Base-by-base conservation (phyloP, 2,329 filamentous ascomycete genomes). In the Aspergillus texensis region DNA sequence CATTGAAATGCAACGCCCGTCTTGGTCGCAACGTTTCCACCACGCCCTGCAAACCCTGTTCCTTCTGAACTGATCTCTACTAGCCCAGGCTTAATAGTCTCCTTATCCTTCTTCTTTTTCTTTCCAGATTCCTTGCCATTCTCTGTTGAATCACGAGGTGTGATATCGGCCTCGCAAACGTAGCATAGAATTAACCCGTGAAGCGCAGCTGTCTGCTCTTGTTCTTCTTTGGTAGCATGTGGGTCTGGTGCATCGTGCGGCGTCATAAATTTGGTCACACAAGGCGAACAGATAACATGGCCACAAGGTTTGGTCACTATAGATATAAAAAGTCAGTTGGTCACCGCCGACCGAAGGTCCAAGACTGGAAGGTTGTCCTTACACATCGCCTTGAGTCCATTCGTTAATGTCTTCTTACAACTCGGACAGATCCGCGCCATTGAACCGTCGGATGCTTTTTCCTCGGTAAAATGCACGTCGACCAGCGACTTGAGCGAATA, bases 21-120 rank as follows among this genome's bases (percentile, higher is more conserved):
- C 76, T 89, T 95, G 78, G 91, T 91, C 19, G 96, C 93, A 70
- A 91, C 86, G 73, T 91, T 96, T 58, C 87, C 86, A 3, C 95
- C 94, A n/a, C 90, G 89, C 5, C 92, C 91, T 5, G 94, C 94
- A 78, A 97, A 98, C 0, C 94, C 94, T 0, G 94, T 98, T 0
- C 94, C 94, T 71, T 97, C 94, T 41, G 90, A 92, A 68, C 87
- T 89, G 56, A 98, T 85, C 72, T 91, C 88, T 3, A 97, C 89
- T 39, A 97, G 74, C 0, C 94, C 94, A 0, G 89, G 87, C 64
- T 84, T 87, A 41, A 90, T 84, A 58, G 82, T 86, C 41, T 88
- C 84, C 69, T 84, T 73, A 56, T 81, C 78, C 55, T 81, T 78
- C 61, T 75, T 74, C 58, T 73, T 72, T 63, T 76, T 75, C 68